Base-by-base conservation (phyloP, 1,284 basidiomycete genomes). In the Cryptococcus sp. region DNA sequence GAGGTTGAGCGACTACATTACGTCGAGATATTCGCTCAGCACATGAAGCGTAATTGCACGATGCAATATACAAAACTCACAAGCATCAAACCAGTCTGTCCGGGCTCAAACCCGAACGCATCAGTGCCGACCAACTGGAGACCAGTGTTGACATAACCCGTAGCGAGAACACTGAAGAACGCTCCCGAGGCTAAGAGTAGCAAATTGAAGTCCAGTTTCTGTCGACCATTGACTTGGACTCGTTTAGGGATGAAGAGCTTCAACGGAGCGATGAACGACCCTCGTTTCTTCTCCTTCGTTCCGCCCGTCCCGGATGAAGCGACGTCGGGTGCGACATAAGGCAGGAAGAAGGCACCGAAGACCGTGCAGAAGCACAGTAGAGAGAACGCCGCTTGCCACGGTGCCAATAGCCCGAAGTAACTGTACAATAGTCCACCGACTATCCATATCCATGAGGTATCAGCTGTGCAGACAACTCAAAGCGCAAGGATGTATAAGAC, bases 161-260 rank as follows among this genome's bases (percentile, higher is more conserved):
- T 73, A 0, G 78, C 78, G 3, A 80, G 65, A 3, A 78, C 75
- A 17, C 67, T 66, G 55, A 72, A 57, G 66, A 78, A 79, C 0
- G 65, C 65, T 8, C 78, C 78, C 0, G 69, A 7, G 6, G 65
- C 75, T 10, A 80, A 63, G 6, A 78, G 54, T 6, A 68, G 59
- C 25, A 79, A 53, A 25, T 73, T 77, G 62, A 68, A 75, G 52
- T 73, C 69, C 19, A 56, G 16, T 42, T 54, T 60, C 22, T 27
- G 19, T 39, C 25, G 35, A 50, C 1, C 62, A 62, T 17, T 56
- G 60, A 10, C 31, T 47, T 1, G 48, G 35, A 58, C 50, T 8
- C 58, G 61, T 20, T 67, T 56, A 7, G 77, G 77, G 1, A 70
- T 35, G 58, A 79, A 80, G 27, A 77, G 65, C 52, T 64, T 69